A percentile compares a stretch with the other conserved stretches of the same genome.
phyloP scores from a whole-genome alignment of 2,329 filamentous ascomycete species.

The Aspergillus sp. region DNA sequence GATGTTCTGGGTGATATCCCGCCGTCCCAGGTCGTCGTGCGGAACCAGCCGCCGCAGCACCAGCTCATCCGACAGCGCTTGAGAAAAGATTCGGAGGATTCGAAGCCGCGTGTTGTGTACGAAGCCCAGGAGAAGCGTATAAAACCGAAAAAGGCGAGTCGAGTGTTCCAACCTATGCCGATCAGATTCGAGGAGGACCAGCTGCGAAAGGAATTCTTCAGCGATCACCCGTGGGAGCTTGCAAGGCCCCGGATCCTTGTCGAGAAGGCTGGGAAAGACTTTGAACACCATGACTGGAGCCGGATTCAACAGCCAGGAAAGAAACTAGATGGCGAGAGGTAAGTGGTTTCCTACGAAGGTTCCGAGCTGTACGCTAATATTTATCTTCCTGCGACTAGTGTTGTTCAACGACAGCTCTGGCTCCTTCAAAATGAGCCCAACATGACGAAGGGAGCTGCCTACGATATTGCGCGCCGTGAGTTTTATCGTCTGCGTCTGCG shows the following conservation, averaged over 20 bases:
- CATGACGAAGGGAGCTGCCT: slow-evolving; percentile 59
- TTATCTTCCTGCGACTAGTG: slow-evolving; percentile 44
- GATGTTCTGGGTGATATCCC: slow-evolving; percentile 48
- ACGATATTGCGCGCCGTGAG: slow-evolving; percentile 78
- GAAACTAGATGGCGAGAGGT: slow-evolving; percentile 78
- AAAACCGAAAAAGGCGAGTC: slow-evolving; percentile 57
- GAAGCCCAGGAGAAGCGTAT: slow-evolving; percentile 26
- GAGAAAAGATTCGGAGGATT: slow-evolving; percentile 19
- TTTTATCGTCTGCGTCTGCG: slow-evolving; percentile 78
- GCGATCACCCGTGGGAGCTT: slow-evolving; percentile 94
- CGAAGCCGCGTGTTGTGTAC: slow-evolving; percentile 26
- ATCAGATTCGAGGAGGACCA: slow-evolving; percentile 76
- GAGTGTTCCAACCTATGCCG: slow-evolving; percentile 68
- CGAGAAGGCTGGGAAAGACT: slow-evolving; percentile 77
- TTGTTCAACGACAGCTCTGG: slow-evolving; percentile 84
- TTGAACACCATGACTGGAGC: slow-evolving; percentile 69
- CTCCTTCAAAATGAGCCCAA: slow-evolving; percentile 57
- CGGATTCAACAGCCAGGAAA: slow-evolving; percentile 64
- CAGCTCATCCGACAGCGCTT: slow-evolving; percentile 31
- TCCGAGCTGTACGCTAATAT: neutral
- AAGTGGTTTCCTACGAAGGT: slow-evolving; percentile 18
- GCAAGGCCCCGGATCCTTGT: slow-evolving; percentile 77
- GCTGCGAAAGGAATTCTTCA: slow-evolving; percentile 73
- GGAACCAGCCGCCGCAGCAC: slow-evolving; percentile 44
- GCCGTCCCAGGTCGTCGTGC: slow-evolving; percentile 50